Evolutionary conservation across 2,329 filamentous ascomycete genomes (phyloP), one percentile per base, ranked within the genome.

Genomic region (Paraconiothyrium brasiliense): DNA sequence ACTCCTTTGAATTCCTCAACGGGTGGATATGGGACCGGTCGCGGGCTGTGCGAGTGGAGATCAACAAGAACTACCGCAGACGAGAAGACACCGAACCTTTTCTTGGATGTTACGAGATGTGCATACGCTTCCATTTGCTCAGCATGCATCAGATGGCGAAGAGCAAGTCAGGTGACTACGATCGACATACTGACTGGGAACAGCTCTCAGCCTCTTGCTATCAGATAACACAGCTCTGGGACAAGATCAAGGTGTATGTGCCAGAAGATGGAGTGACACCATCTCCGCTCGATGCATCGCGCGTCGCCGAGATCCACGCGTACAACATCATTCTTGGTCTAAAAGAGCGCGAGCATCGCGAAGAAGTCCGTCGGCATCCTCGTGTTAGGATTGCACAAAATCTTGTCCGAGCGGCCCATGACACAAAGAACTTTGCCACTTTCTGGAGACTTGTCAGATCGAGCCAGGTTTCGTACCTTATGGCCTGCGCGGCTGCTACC

Each of bases 1-100:
- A 85, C 32, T 80, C 84, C 20, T 70, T 77, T 41, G 65, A 70
- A 27, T 72, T 69, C n/a, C 82, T 88, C 13, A 86, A 89, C 68
- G 84, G 85, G 62, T 90, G 89, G 72, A 83, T 90, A 30, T 90
- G 88, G 88, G 87, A 90, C 71, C 83, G 88, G 20, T 89, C 87
- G 37, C 83, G 88, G 50, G 87, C 86, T 5, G 85, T 90, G 60
- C 84, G 88, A 44, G 90, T 89, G 69, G 88, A 90, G 71, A 2
- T 88, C 89, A 22, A 87, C 89, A 72, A 84, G 87, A 68, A 77
- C 50, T 54, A 89, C 60, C 84, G 83, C 8, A 85, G 84, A 63
- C 65, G 59, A n/a, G 47, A 68, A n/a, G 84, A 89, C 69, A 81
- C 89, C 39, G 76, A 79, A 50, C 82, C 85, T 22, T 85, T 86